Base-by-base conservation (phyloP, 768 basidiomycete species). In the Butyriboletus loyo region DNA sequence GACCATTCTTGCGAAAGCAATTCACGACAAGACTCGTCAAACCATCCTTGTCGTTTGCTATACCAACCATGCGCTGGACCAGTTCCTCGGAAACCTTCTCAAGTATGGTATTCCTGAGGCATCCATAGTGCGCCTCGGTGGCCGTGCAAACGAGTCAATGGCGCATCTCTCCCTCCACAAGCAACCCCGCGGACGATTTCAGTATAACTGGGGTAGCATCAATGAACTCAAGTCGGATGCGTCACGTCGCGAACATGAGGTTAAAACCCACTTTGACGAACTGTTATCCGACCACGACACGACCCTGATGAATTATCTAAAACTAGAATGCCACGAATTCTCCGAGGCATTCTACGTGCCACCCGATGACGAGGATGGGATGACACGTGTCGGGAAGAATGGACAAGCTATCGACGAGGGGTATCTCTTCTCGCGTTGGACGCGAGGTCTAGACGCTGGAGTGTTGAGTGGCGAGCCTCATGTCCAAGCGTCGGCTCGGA, bases 1-100 rank as follows among this genome's bases (percentile, higher is more conserved):
- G 0, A 79, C 82, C 1, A 68, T 87, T 1, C 66, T 86, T 1
- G 82, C 83, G 0, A 87, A 86, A 50, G 66, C 75, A 4, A 64
- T 86, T 10, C 77, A 86, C 40, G 76, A 80, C 17, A 58, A 64
- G 45, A 78, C 78, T 0, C 5, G 53, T 0, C 67, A 73, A 35
- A 79, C 66, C 0, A 84, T 87, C 19, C 76, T 87, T 7, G 81
- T 87, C 15, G 80, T 85, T 28, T 87, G 85, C 58, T 87, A 80
- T 51, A 88, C 85, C 1, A 88, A 88, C 50, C 86, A 88, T 51
- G 86, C 86, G 0, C 74, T 88, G 0, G 86, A 87, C 59, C 81
- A 86, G 52, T 83, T 88, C 49, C 72, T 88, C 6, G 75, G 79
- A 24, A 79, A 82, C 27, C 40, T 41, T n/a, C 40, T 41, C 40